Conservation (phyloP, 768 basidiomycete species). For the Tulasnella sp. region DNA sequence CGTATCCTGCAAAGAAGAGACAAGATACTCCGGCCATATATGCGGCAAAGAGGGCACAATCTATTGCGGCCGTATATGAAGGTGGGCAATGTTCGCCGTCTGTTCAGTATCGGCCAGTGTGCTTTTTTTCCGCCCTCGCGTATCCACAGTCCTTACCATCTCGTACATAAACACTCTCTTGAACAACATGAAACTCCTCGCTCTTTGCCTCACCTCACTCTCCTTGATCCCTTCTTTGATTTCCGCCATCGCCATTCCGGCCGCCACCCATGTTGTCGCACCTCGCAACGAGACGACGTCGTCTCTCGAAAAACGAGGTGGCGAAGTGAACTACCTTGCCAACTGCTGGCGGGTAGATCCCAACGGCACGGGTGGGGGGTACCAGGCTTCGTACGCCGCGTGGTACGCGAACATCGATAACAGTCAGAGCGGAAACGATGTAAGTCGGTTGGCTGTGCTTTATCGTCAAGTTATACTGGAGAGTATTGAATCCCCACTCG, state of each 20-base stretch:
- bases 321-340: not conserved
- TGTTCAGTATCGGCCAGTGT: not conserved
- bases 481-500: not conserved
- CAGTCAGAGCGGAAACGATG: not conserved
- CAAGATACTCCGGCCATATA: too few relatives aligned
- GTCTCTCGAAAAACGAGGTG: not conserved
- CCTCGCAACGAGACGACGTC: not conserved
- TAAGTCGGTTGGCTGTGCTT: not conserved
- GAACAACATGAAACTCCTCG: not conserved
- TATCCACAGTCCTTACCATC: not conserved
- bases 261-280: too few relatives aligned
- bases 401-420: not conserved
- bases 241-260: not conserved
- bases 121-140: not conserved
- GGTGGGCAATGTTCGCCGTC: not conserved
- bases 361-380: not conserved
- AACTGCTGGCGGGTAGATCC: not conserved
- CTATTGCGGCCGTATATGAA: too few relatives aligned
- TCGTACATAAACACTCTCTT: not conserved
- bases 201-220: not conserved
- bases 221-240: not conserved
- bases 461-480: too few relatives aligned
- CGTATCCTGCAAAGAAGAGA: too few relatives aligned
- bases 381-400: not conserved
- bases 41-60: too few relatives aligned